A percentile compares a stretch with the other conserved stretches of the same genome.
Conservation (phyloP, 768 basidiomycete species). For the Mycena rebaudengoi region DNA sequence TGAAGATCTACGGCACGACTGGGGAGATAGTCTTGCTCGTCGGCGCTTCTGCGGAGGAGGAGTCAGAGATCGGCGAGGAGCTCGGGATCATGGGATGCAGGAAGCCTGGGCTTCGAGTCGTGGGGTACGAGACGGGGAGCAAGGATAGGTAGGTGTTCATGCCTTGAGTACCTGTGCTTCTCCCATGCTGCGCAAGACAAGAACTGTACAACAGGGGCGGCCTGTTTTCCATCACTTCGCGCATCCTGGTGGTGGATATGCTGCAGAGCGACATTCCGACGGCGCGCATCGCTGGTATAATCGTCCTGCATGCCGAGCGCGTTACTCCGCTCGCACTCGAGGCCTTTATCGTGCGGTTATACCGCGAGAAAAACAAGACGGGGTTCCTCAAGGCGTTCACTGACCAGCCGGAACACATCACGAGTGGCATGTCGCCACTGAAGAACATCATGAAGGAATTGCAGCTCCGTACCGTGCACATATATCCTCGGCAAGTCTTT, state of each 20-base stretch:
- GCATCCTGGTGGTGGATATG: conserved; percentile 96
- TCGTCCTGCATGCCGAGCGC: conserved; percentile 93
- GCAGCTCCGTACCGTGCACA: conserved; percentile 86
- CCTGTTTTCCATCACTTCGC: conserved; percentile 89
- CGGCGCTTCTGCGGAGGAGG: conserved; percentile 87
- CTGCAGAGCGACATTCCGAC: conserved; percentile 86
- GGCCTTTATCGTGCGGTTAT: conserved; percentile 92
- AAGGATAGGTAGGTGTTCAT: conserved; percentile 74
- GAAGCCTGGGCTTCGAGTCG: conserved; percentile 82
- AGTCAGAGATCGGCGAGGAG: conserved; percentile 91
- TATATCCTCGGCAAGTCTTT: conserved; percentile 94
- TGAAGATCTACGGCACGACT: conserved; percentile 93
- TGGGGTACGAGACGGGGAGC: conserved; percentile 81
- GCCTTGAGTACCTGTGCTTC: not conserved
- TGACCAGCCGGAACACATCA: conserved; percentile 96
- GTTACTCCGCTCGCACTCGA: conserved; percentile 87
- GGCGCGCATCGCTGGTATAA: conserved; percentile 86
- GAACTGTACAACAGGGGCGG: conserved; percentile 89
- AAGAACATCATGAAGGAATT: conserved; percentile 94
- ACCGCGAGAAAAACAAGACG: conserved; percentile 85
- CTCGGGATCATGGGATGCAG: conserved; percentile 92
- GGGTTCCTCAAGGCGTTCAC: conserved; percentile 98
- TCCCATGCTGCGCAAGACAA: conserved; percentile 59
- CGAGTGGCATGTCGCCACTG: conserved; percentile 89
- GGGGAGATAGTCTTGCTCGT: conserved; percentile 86